Conservation (phyloP, 2,329 filamentous ascomycete species). For the Aspergillus sp. region DNA sequence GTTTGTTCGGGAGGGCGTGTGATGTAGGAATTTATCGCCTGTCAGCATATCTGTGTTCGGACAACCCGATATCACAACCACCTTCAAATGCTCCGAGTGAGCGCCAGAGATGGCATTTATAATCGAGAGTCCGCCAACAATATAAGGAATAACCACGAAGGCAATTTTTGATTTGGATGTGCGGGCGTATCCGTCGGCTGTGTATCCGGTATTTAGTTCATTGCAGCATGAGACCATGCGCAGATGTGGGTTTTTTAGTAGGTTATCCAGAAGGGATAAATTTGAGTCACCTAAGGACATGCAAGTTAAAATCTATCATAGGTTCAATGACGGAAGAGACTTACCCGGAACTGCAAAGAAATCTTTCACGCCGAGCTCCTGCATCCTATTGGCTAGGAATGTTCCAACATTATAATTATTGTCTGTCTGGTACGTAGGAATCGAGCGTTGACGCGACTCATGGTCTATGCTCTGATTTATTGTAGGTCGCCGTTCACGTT, state of each 20-base stretch:
- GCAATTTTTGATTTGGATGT: slow-evolving; percentile 3
- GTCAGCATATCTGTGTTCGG: background rate
- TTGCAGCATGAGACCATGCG: slow-evolving; percentile 15
- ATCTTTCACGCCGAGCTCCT: slow-evolving; percentile 9
- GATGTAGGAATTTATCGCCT: slow-evolving; percentile 3
- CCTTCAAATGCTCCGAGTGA: slow-evolving; percentile 6
- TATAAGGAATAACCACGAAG: slow-evolving; percentile 10
- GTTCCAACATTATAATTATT: slow-evolving; percentile 2
- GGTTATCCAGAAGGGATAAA: slow-evolving; percentile 3
- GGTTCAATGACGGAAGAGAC: background rate
- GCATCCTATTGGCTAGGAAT: slow-evolving; percentile 7
- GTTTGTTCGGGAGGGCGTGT: slow-evolving; percentile 3
- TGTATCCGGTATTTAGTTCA: slow-evolving; percentile 16
- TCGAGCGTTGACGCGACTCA: no score
- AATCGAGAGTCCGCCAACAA: slow-evolving; percentile 12
- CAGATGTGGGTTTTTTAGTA: slow-evolving; percentile 4
- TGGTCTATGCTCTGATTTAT: no score
- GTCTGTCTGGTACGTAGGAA: background rate
- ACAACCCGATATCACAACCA: slow-evolving; percentile 12
- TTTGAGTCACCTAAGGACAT: slow-evolving; percentile 5
- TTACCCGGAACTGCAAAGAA: slow-evolving; percentile 14
- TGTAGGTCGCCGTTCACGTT: background rate
- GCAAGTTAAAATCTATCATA: background rate
- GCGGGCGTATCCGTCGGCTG: slow-evolving; percentile 17
- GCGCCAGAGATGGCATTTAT: slow-evolving; percentile 16